Percentiles rank a stretch among this genome's conserved stretches.
phyloP scores from a whole-genome alignment of 192 early-diverging fungal species.

The Entomortierella chlamydospora region DNA sequence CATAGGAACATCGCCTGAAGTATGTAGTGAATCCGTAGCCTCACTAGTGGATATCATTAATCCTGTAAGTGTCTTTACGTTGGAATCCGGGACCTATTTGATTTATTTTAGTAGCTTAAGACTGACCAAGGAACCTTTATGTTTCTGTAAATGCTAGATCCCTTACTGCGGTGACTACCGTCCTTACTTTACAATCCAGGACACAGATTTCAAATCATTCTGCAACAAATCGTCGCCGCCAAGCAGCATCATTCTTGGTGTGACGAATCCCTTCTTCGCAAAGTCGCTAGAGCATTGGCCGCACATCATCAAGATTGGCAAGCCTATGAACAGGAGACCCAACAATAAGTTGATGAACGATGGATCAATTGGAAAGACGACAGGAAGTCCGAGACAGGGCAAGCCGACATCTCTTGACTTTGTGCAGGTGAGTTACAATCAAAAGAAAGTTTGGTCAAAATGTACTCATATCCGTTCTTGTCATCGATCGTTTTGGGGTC shows the following conservation, averaged over 20 bases:
- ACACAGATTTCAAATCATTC: constrained; percentile 87
- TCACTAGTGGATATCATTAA: constrained; percentile 91
- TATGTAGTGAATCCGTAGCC: constrained; percentile 87
- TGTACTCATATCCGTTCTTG: too few relatives aligned
- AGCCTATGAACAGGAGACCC: constrained; percentile 47
- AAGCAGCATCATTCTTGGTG: constrained; percentile 87
- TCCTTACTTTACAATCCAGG: constrained; percentile 98
- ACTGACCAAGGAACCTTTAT: not conserved
- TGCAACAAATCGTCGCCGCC: constrained; percentile 74
- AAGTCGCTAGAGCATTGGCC: constrained; percentile 95
- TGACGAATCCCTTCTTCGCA: constrained; percentile 95
- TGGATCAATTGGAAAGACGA: constrained; percentile 27
- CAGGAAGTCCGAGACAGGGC: constrained; percentile 20
- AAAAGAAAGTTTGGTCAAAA: too few relatives aligned
- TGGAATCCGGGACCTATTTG: too few relatives aligned
- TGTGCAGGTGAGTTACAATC: constrained; percentile 58
- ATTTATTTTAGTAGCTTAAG: too few relatives aligned
- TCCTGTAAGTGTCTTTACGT: constrained; percentile 67
- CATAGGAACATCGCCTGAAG: constrained; percentile 85
- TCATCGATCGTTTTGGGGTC: too few relatives aligned
- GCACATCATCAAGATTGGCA: constrained; percentile 72
- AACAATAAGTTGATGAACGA: constrained; percentile 32
- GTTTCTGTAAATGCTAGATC: constrained; percentile 60
- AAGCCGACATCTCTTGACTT: constrained; percentile 59
- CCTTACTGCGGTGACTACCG: constrained; percentile 96